Evolutionary conservation across 345 rosid species (phyloP).

Genomic region (Excoecaria cochinchinensis): DNA sequence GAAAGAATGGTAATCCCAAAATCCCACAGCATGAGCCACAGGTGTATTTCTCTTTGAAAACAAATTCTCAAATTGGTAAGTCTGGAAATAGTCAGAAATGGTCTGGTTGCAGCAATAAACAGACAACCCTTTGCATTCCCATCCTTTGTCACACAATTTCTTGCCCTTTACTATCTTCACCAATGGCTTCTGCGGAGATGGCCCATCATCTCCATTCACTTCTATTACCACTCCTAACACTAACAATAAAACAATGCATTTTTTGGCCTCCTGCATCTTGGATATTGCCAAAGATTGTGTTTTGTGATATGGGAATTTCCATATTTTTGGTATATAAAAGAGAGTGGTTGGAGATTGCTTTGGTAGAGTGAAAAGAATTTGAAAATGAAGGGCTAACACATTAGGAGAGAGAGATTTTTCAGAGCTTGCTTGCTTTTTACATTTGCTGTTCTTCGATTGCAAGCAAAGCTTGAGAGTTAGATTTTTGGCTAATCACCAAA

Average conservation of each 20-base stretch:
- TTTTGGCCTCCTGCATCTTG: constrained; percentile 34
- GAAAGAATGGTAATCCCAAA: constrained; percentile 31
- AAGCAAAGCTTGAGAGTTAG: constrained; percentile 32
- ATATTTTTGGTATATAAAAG: constrained; percentile 9
- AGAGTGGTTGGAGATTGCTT: constrained; percentile 10
- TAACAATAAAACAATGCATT: neutral
- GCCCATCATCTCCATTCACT: constrained; percentile 26
- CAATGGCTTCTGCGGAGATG: constrained; percentile 34
- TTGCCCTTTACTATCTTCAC: constrained; percentile 28
- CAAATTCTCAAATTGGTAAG: constrained; percentile 31
- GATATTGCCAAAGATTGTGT: neutral
- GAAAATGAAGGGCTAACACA: constrained; percentile 41
- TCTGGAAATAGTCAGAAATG: constrained; percentile 30
- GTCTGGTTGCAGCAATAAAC: constrained; percentile 21
- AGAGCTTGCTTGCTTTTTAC: constrained; percentile 39
- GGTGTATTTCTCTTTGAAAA: constrained; percentile 27
- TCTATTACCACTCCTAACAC: neutral
- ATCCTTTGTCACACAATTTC: constrained; percentile 28
- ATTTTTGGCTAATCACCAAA: too few relatives aligned
- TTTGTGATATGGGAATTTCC: neutral
- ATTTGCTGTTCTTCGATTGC: constrained; percentile 45
- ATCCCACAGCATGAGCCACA: constrained; percentile 31
- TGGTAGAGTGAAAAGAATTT: constrained; percentile 32
- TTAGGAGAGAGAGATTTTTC: constrained; percentile 49
- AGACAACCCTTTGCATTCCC: constrained; percentile 25